Evolutionary conservation across 805 yeast species (phyloP), one percentile per base, ranked within the genome.

Genomic region (Barnettozyma botsteinii): DNA sequence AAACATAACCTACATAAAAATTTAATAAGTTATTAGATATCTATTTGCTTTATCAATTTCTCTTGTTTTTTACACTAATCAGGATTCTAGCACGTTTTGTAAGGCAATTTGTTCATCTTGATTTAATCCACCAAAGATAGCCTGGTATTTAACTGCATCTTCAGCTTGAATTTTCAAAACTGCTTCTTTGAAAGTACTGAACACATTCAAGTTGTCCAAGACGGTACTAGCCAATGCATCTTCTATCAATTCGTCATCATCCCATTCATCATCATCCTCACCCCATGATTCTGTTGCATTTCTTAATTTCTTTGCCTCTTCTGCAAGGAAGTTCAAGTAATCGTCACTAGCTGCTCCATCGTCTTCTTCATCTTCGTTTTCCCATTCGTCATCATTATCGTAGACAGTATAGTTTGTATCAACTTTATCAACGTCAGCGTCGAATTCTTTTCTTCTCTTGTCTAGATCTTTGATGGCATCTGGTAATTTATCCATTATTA

Each of bases 191-290:
- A 88, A 79, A 3, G 77, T 74, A 13, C 69, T 68, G 60, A 79
- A 87, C 4, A 84, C 80, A 55, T 91, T 84, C 36, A 88, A 63
- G 31, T 69, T 66, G 55, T 91, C 97, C 35, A 93, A 70, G 4
- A 94, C 81, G 1, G 91, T 82, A 48, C 80, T 82, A 20, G 84
- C 75, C 56, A 84, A 67, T 9, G 96, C 79, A 55, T 84, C 96
- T 55, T 89, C 97, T 33, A 80, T 79, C 33, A 85, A 70, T 8
- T 84, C 93, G 35, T 83, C 93, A 37, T 76, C 82, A 30, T 83
- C 91, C 35, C 82, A 91, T 35, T 76, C 43, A 29, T 60, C 82
- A 25, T 60, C 47, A 18, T 41, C 82, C 27, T 61, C 66, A 15
- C 59, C 64, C 33, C 49, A 54, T 37, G 55, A 59, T 33, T 57